phyloP scores from a whole-genome alignment of 305 asterid species.

The Rubia peregrina region DNA sequence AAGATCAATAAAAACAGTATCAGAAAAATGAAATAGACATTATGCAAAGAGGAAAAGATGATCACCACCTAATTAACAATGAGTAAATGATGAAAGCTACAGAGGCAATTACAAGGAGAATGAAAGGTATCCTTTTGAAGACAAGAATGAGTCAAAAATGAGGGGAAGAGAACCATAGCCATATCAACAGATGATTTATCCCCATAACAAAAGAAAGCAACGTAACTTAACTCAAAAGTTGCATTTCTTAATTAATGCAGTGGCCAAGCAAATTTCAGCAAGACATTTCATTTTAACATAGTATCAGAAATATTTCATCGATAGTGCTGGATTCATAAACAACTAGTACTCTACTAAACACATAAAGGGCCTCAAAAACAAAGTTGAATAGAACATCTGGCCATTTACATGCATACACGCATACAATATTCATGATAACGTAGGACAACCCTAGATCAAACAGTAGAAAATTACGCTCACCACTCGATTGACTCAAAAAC shows the following conservation, averaged over 20 bases:
- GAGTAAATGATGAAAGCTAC: not conserved
- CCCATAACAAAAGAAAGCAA: not conserved
- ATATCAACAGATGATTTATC: not conserved
- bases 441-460: no score
- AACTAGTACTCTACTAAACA: not conserved
- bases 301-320: no score
- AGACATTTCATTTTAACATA: no score
- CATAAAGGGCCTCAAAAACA: not conserved
- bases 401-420: no score
- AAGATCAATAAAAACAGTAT: slow-evolving; percentile 7
- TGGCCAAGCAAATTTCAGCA: not conserved
- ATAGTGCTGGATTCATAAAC: not conserved
- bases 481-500: no score
- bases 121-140: not conserved
- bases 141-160: not conserved
- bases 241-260: not conserved
- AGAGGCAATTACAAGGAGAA: not conserved
- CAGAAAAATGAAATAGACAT: not conserved
- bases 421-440: no score
- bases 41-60: not conserved
- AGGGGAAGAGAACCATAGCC: not conserved
- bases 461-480: no score
- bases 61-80: not conserved
- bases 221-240: not conserved
- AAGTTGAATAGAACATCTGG: not conserved